phyloP scores from a whole-genome alignment of 2,329 filamentous ascomycete genomes.

The Xylariaceae sp. region DNA sequence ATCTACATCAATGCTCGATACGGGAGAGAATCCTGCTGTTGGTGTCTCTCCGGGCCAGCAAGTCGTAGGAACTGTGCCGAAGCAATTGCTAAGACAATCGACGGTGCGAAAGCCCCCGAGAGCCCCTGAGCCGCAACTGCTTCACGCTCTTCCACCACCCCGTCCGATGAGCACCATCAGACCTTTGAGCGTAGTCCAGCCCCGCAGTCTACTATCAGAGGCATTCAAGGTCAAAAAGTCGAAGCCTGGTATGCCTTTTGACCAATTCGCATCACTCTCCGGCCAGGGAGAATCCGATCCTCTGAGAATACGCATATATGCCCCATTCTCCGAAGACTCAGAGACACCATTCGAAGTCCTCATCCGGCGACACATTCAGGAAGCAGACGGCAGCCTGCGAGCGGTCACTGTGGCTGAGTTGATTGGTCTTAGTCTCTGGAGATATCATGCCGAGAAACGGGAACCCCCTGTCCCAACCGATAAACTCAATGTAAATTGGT shows the following conservation, averaged over 20 bases:
- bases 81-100: conserved; percentile 56
- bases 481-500: conserved; percentile 75
- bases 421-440: conserved; percentile 75
- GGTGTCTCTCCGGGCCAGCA: conserved; percentile 51
- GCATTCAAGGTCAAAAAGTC: conserved; percentile 69
- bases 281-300: conserved; percentile 76
- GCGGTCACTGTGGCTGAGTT: conserved; percentile 72
- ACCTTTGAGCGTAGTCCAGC: conserved; percentile 63
- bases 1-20: conserved; percentile 66
- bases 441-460: conserved; percentile 72
- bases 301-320: conserved; percentile 72
- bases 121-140: conserved; percentile 49
- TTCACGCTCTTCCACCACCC: conserved; percentile 67
- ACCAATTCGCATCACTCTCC: conserved; percentile 70
- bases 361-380: conserved; percentile 64
- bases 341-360: conserved; percentile 67
- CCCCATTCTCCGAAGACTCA: conserved; percentile 62
- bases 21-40: conserved; percentile 54
- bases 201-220: conserved; percentile 67
- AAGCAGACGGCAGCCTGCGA: conserved; percentile 57
- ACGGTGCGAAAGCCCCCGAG: conserved; percentile 60
- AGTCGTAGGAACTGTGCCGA: conserved; percentile 60
- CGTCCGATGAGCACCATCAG: conserved; percentile 61
- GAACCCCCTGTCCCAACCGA: conserved; percentile 61
- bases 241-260: conserved; percentile 66